Evolutionary conservation across 306 rosid genomes (phyloP).

Genomic region (Trichosanthes truncata): DNA sequence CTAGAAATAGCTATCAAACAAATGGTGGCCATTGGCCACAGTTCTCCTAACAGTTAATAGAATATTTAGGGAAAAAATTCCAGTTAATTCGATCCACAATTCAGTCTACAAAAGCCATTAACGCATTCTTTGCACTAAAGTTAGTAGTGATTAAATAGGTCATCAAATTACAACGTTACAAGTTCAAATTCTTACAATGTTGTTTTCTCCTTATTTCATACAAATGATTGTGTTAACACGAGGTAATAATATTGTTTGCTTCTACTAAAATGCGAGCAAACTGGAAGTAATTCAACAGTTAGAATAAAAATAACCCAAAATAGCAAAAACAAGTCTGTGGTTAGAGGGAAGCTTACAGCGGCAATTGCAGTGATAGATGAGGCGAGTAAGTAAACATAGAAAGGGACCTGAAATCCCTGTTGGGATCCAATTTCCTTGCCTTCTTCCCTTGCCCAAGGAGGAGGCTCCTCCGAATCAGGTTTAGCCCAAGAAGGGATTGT

Average conservation of each 20-base stretch:
- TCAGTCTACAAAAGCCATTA: not conserved
- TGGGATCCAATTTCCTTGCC: conserved; percentile 22
- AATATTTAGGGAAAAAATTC: not conserved
- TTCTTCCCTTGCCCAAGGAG: conserved; percentile 82
- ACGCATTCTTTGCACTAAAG: not conserved
- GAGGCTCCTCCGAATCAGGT: conserved; percentile 77
- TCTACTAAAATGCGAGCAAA: not conserved
- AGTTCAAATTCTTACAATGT: not conserved
- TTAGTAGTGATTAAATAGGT: not conserved
- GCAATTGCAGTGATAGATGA: conserved; percentile 89
- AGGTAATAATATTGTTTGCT: not conserved
- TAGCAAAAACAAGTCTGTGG: not conserved
- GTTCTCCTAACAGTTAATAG: not conserved
- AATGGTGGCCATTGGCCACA: not conserved
- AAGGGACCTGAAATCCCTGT: conserved; percentile 47
- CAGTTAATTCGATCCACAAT: not conserved
- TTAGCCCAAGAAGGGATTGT: conserved; percentile 82
- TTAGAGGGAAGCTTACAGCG: conserved; percentile 45
- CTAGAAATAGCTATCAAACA: not conserved
- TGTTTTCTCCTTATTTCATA: not conserved
- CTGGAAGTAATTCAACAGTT: not conserved
- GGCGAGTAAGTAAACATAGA: conserved; percentile 62
- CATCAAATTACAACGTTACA: not conserved
- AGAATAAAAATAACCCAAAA: not conserved
- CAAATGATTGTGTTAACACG: not conserved